Conservation (phyloP, 371 early-diverging fungal genomes). For the Syncephalastrum monosporum region DNA sequence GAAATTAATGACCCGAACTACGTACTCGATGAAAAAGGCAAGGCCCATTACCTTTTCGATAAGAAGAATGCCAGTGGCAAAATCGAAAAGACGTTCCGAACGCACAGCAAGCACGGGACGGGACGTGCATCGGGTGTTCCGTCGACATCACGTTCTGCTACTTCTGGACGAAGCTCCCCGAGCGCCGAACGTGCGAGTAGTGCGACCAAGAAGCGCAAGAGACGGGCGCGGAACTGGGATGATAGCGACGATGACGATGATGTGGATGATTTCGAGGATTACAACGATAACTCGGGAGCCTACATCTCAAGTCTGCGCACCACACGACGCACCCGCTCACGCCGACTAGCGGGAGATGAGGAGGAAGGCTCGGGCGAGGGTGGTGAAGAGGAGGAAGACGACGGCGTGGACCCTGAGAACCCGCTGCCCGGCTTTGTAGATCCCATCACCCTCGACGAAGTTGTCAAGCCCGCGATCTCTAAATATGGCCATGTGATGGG, state of each 20-base stretch:
- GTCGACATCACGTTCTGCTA: constrained; percentile 8
- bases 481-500: constrained; percentile 96
- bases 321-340: constrained; percentile 20
- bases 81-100: constrained; percentile 75
- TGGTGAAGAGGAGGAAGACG: constrained; percentile 31
- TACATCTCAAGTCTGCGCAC: constrained; percentile 46
- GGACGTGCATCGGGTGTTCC: constrained; percentile 17
- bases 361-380: constrained; percentile 21
- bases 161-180: background rate
- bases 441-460: constrained; percentile 90
- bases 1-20: constrained; percentile 90
- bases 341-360: constrained; percentile 7
- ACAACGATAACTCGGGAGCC: constrained; percentile 58
- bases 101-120: constrained; percentile 61
- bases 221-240: constrained; percentile 28
- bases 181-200: constrained; percentile 14
- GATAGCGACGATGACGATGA: constrained; percentile 35
- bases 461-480: constrained; percentile 91
- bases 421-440: constrained; percentile 91
- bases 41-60: constrained; percentile 85
- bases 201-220: constrained; percentile 23
- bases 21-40: constrained; percentile 82
- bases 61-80: constrained; percentile 79
- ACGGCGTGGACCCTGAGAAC: constrained; percentile 45
- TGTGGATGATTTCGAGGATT: constrained; percentile 51